These are phyloP conservation scores for Hypholoma sublateritium DNA, from an alignment of 768 basidiomycete species.

Conservation along the genomic window DNA sequence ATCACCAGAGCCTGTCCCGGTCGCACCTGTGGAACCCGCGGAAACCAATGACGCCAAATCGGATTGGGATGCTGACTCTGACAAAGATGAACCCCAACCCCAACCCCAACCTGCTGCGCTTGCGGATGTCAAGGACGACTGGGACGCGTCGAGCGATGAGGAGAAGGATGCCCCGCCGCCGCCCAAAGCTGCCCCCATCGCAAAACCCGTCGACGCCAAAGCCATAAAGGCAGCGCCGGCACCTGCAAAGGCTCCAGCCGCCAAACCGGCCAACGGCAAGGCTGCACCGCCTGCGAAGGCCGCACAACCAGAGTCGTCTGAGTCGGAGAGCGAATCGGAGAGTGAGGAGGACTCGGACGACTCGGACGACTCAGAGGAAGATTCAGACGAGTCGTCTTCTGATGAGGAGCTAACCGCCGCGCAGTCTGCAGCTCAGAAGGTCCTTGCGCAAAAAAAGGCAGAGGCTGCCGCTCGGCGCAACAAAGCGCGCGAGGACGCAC, in stretches of 20 bases:
- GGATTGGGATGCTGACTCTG: conserved; percentile 73
- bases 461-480: conserved; percentile 81
- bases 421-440: too few relatives aligned
- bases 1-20: conserved; percentile 40
- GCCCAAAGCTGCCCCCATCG: conserved; percentile 5
- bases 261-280: conserved; percentile 12
- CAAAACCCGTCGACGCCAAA: conserved; percentile 1
- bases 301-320: conserved; percentile 28
- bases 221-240: conserved; percentile 1
- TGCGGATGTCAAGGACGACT: conserved; percentile 40
- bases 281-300: conserved; percentile 25
- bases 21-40: conserved; percentile 28
- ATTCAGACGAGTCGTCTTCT: conserved; percentile 51
- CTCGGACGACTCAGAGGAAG: conserved; percentile 39
- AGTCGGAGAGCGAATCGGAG: conserved; percentile 20
- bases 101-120: conserved; percentile 20
- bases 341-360: conserved; percentile 42
- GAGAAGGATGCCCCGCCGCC: conserved; percentile 13
- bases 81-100: conserved; percentile 42
- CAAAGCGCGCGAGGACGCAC: conserved; percentile 80
- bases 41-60: conserved; percentile 31
- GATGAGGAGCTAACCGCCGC: conserved; percentile 68
- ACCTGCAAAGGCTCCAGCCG: conserved; percentile 21
- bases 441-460: conserved; percentile 72
- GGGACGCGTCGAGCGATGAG: conserved; percentile 53